These are phyloP conservation scores for Elaeis guineensis DNA, from an alignment of 176 grass and related monocot genomes.

Conservation along the genomic window DNA sequence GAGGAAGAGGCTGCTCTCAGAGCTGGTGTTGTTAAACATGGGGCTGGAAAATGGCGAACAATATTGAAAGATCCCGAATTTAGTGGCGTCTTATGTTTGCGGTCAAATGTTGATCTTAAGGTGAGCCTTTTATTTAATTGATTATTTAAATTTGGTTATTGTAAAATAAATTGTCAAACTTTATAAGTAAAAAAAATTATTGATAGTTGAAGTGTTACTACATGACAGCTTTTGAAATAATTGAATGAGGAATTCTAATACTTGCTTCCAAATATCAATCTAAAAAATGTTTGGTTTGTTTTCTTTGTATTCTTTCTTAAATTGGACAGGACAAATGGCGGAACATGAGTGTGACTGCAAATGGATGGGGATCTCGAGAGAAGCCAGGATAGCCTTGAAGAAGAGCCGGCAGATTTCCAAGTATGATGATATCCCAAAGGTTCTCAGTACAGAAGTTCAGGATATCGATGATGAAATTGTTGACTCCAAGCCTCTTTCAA, in stretches of 20 bases:
- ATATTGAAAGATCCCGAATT: conserved; percentile 92
- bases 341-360: conserved; percentile 74
- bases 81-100: conserved; percentile 44
- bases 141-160: background rate
- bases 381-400: conserved; percentile 60
- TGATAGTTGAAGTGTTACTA: background rate
- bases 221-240: too few relatives aligned
- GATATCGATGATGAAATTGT: conserved; percentile 24
- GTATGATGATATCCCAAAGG: conserved; percentile 34
- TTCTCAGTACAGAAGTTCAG: conserved; percentile 17
- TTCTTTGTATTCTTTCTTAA: background rate
- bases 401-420: conserved; percentile 36
- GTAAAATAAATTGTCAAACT: background rate
- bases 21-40: conserved; percentile 84
- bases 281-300: background rate
- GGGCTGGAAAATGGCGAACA: conserved; percentile 85
- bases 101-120: conserved; percentile 99
- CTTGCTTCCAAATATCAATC: too few relatives aligned
- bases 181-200: background rate
- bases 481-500: conserved; percentile 49
- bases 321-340: conserved; percentile 84
- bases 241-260: too few relatives aligned
- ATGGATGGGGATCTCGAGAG: conserved; percentile 76
- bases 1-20: conserved; percentile 92
- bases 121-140: conserved; percentile 14